Evolutionary conservation across 2,329 filamentous ascomycete species (phyloP), one percentile per base, ranked within the genome.

Genomic region (Parastagonospora nodorum): DNA sequence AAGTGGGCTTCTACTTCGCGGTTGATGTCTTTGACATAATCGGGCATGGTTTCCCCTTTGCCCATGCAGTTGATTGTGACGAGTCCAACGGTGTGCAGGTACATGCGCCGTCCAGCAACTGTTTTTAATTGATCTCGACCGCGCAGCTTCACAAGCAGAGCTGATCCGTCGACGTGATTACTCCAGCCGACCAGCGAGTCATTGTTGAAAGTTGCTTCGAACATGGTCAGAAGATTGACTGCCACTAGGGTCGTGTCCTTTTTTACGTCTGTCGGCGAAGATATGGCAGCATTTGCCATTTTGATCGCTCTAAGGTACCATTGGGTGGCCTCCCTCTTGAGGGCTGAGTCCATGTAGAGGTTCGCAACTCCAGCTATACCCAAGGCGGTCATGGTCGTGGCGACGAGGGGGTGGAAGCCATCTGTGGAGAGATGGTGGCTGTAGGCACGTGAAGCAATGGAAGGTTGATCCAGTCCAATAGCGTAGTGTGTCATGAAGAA

Each of bases 131-230:
- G 71, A 0, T 52, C 39, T 24, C 40, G 54, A 2, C 72, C 73
- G 11, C 73, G 66, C 40, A 72, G 46, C 16, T 55, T 62, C 19
- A 75, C 45, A 2, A 75, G 59, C 3, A 64, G 66, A 2, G 67
- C 60, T 0, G 69, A 67, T 14, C 73, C 73, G 8, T 68, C 57
- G n/a, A 75, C 66, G 45, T 75, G 73, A 28, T 67, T 66, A 29
- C 51, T 61, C 66, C 68, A 75, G 5, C 64, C 67, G n/a, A 46
- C 35, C 1, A 75, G 47, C 0, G 66, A 64, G 7, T 54, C 53
- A 2, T 69, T 58, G 36, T 71, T 71, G 15, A 51, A 65, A 4
- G 68, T 69, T 6, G 69, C 64, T 50, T 75, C 73, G 38, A 71
- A 74, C 37, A 71, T 57, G 16, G 66, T 61, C 2, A 74, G 53